phyloP scores from a whole-genome alignment of 305 asterid species.

The Rubia tinctorum region DNA sequence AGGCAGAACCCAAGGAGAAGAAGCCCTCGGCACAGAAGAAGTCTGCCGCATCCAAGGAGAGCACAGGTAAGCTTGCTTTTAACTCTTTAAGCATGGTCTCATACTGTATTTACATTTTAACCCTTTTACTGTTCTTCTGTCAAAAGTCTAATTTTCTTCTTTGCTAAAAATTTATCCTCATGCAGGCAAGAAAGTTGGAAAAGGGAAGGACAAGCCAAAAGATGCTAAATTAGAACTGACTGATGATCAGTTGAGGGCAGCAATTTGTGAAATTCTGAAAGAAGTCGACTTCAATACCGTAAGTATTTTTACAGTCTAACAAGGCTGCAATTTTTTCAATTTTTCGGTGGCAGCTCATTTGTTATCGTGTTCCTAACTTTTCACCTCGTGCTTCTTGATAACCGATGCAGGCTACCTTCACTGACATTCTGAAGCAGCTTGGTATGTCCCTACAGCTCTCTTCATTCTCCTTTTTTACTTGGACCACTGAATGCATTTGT shows the following conservation, averaged over 20 bases:
- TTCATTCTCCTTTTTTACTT: background rate
- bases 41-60: constrained; percentile 43
- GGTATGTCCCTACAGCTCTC: constrained; percentile 39
- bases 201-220: constrained; percentile 46
- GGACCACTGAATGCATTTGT: background rate
- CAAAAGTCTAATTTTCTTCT: background rate
- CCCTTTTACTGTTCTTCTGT: background rate
- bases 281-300: constrained; percentile 72
- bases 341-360: background rate
- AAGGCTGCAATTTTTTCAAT: no score
- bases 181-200: constrained; percentile 51
- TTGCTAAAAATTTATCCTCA: constrained; percentile 9
- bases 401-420: constrained; percentile 83
- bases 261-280: constrained; percentile 62
- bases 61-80: constrained; percentile 46
- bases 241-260: constrained; percentile 50
- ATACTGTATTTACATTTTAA: background rate
- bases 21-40: constrained; percentile 51
- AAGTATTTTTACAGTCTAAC: constrained; percentile 13
- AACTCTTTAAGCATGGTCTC: background rate
- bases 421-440: constrained; percentile 85
- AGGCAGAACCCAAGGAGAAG: constrained; percentile 42
- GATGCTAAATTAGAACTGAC: constrained; percentile 45
- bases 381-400: background rate
- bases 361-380: background rate